These are phyloP conservation scores for Vitis hybrid DNA, from an alignment of 177 flowering plant species.

Conservation along the genomic window DNA sequence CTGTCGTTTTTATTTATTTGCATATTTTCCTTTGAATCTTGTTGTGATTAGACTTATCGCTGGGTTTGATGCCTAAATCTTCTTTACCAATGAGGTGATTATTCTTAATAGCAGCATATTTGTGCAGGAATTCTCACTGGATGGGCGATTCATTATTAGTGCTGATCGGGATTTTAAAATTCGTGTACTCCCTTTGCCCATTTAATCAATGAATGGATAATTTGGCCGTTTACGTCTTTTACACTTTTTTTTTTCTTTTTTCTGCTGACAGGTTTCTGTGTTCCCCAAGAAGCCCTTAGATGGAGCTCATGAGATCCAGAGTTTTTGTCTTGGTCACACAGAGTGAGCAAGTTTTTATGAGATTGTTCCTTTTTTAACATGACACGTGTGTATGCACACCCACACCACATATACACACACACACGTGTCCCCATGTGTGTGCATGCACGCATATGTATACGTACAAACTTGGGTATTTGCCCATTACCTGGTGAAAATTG, in stretches of 20 bases:
- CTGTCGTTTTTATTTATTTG: neutral
- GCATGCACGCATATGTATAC: no score
- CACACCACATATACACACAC: no score
- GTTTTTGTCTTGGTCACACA: slow-evolving; percentile 93
- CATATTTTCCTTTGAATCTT: neutral
- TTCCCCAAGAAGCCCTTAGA: slow-evolving; percentile 69
- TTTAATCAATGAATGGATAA: neutral
- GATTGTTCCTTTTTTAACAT: neutral
- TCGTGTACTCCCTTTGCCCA: slow-evolving; percentile 46
- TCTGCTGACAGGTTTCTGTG: slow-evolving; percentile 60
- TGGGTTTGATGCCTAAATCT: neutral
- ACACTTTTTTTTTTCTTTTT: slow-evolving; percentile 8
- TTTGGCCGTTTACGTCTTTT: neutral
- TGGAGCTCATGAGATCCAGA: slow-evolving; percentile 95
- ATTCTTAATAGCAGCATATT: slow-evolving; percentile 3
- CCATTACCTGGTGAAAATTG: neutral
- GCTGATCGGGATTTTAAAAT: slow-evolving; percentile 97
- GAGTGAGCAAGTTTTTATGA: slow-evolving; percentile 53
- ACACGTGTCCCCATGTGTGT: neutral
- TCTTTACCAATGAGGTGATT: no score
- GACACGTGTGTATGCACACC: no score
- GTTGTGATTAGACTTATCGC: neutral
- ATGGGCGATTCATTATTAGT: slow-evolving; percentile 73
- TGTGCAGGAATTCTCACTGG: slow-evolving; percentile 88
- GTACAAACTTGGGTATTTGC: neutral